phyloP scores from a whole-genome alignment of 2,329 filamentous ascomycete genomes.

The Colletotrichum sp. region DNA sequence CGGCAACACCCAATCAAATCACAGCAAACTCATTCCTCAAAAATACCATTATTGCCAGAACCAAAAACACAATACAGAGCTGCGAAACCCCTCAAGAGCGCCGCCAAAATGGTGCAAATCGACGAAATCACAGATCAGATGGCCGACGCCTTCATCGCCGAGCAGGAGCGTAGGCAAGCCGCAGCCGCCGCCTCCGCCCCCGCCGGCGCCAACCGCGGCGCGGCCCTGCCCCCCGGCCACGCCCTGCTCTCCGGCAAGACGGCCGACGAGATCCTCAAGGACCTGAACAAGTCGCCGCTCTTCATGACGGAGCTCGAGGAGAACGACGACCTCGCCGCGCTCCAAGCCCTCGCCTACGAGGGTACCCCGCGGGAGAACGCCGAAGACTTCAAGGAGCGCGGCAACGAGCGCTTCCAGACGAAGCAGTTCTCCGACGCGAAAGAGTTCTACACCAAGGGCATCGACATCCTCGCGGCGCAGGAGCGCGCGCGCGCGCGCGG shows the following conservation, averaged over 20 bases:
- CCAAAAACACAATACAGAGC: not conserved
- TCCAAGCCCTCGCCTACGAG: slow-evolving; percentile 91
- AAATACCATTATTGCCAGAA: not conserved
- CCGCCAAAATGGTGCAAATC: slow-evolving; percentile 29
- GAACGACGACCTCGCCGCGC: slow-evolving; percentile 83
- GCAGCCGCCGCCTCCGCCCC: not conserved
- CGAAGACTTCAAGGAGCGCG: slow-evolving; percentile 85
- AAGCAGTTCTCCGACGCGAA: slow-evolving; percentile 82
- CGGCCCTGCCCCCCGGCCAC: slow-evolving; percentile 52
- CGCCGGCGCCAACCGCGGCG: slow-evolving; percentile 33
- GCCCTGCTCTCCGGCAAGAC: slow-evolving; percentile 45
- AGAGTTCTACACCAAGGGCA: slow-evolving; percentile 91
- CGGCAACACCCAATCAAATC: not conserved
- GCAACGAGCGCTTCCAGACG: slow-evolving; percentile 83
- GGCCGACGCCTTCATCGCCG: slow-evolving; percentile 34
- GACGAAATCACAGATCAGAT: slow-evolving; percentile 49
- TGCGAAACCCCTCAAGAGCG: not conserved
- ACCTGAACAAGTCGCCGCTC: slow-evolving; percentile 72
- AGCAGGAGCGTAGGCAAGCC: not conserved
- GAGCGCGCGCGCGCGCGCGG: slow-evolving; percentile 58
- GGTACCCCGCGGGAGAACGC: slow-evolving; percentile 86
- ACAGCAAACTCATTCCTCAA: not conserved
- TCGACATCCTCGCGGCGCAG: slow-evolving; percentile 72
- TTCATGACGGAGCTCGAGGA: slow-evolving; percentile 97
- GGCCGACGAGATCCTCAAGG: slow-evolving; percentile 60